Percentiles rank a stretch among this genome's conserved stretches.
Evolutionary conservation across 306 rosid genomes (phyloP).

Genomic region (Dicorynia guianensis): DNA sequence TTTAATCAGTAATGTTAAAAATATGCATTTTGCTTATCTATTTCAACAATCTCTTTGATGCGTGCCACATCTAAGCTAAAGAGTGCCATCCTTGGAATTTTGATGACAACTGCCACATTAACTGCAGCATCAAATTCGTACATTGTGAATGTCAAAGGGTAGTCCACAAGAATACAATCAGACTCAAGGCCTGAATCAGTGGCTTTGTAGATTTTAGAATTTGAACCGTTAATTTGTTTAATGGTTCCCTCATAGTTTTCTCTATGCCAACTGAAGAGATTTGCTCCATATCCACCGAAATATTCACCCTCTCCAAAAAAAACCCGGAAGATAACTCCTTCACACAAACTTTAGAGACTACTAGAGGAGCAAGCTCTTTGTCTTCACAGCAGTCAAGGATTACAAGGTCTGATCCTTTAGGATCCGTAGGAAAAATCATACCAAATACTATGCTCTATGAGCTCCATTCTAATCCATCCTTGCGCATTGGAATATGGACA

Average conservation of each 20-base stretch:
- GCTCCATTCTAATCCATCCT: conserved; percentile 77
- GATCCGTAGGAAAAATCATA: conserved; percentile 79
- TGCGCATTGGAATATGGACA: conserved; percentile 79
- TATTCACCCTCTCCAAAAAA: conserved; percentile 93
- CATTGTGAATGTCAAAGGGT: no score
- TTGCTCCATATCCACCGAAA: conserved; percentile 90
- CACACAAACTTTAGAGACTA: conserved; percentile 68
- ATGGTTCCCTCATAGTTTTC: conserved; percentile 79
- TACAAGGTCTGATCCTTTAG: conserved; percentile 82
- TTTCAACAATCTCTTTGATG: no score
- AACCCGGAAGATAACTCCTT: conserved; percentile 73
- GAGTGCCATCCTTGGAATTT: no score
- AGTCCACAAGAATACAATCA: no score
- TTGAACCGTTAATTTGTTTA: conserved; percentile 69
- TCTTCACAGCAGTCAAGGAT: conserved; percentile 75
- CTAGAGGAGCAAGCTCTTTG: conserved; percentile 74
- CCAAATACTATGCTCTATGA: conserved; percentile 63
- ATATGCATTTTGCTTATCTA: no score
- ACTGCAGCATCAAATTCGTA: no score
- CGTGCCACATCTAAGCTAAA: no score
- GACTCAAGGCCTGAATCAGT: conserved; percentile 83
- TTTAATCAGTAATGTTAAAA: no score
- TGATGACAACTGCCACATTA: no score
- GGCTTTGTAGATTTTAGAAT: conserved; percentile 69
- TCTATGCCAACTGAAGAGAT: conserved; percentile 91